phyloP scores from a whole-genome alignment of 2,329 filamentous ascomycete species.

The Microsporum ferrugineum region DNA sequence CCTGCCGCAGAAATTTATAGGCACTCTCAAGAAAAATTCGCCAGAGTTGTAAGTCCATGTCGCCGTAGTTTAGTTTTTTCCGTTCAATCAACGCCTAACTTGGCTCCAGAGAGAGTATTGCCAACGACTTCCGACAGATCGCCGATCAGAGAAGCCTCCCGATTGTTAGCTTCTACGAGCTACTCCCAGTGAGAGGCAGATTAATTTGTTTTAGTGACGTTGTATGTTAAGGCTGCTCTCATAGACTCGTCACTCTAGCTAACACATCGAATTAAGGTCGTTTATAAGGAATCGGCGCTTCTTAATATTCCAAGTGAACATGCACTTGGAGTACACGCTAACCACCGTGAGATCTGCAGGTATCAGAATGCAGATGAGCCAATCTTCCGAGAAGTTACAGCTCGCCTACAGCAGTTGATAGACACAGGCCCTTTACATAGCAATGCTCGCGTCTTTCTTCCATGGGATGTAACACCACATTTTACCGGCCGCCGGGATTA shows the following conservation, averaged over 20 bases:
- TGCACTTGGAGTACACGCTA: not conserved
- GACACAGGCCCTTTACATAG: not conserved
- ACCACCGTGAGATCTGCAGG: slow-evolving; percentile 6
- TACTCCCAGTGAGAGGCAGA: not conserved
- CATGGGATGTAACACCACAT: not conserved
- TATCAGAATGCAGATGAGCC: not conserved
- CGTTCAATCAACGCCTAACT: not conserved
- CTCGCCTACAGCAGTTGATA: not conserved
- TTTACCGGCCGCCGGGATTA: slow-evolving; percentile 2
- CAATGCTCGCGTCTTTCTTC: not conserved
- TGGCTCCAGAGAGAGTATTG: not conserved
- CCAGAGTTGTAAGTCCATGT: not conserved
- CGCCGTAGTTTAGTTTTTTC: not conserved
- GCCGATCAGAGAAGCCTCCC: not conserved
- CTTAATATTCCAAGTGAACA: slow-evolving; percentile 1
- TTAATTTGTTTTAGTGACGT: not conserved
- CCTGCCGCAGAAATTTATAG: not conserved
- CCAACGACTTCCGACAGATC: not conserved
- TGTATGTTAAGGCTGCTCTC: not conserved
- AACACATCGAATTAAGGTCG: not conserved
- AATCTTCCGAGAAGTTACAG: not conserved
- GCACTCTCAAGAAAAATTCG: not conserved
- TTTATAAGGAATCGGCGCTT: slow-evolving; percentile 4
- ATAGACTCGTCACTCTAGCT: not conserved
- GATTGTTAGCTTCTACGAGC: not conserved